Conservation (phyloP, 768 basidiomycete species). For the Coprinellus aureogranulatus region DNA sequence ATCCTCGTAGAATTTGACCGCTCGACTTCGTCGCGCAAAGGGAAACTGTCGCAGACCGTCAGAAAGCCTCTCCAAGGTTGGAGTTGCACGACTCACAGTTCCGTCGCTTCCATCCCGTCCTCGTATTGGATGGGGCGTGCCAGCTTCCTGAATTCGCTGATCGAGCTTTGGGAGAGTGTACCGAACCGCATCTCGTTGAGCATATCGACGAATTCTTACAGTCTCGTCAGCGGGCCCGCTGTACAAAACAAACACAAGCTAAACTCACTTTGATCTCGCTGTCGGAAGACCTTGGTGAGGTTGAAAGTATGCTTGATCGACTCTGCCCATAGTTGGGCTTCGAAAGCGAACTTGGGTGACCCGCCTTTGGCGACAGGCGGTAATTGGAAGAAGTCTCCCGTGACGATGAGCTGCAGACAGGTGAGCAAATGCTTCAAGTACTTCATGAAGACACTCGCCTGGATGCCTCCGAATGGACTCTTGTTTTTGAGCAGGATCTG, state of each 20-base stretch:
- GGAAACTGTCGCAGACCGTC: constrained; percentile 57
- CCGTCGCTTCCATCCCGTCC: constrained; percentile 86
- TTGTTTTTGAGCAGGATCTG: constrained; percentile 56
- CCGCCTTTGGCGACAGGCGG: constrained; percentile 79
- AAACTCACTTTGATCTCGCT: constrained; percentile 86
- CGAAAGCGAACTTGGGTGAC: constrained; percentile 87
- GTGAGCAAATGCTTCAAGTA: background rate
- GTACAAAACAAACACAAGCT: constrained; percentile 17
- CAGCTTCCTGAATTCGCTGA: constrained; percentile 68
- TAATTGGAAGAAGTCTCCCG: constrained; percentile 97
- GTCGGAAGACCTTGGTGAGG: constrained; percentile 92
- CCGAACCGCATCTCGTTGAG: constrained; percentile 99
- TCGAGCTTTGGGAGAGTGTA: constrained; percentile 57
- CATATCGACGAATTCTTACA: constrained; percentile 87
- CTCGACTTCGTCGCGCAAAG: constrained; percentile 90
- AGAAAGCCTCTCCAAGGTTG: background rate
- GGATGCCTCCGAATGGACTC: constrained; percentile 90
- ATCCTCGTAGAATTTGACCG: constrained; percentile 75
- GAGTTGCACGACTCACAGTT: constrained; percentile 57
- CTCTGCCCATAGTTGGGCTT: constrained; percentile 75
- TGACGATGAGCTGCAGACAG: constrained; percentile 69
- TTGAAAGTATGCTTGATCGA: constrained; percentile 83
- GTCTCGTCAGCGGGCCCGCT: constrained; percentile 1
- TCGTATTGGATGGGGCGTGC: constrained; percentile 68
- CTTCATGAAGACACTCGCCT: constrained; percentile 42